Conservation (phyloP, 176 grass and related monocot species). For the Carex littledalei region DNA sequence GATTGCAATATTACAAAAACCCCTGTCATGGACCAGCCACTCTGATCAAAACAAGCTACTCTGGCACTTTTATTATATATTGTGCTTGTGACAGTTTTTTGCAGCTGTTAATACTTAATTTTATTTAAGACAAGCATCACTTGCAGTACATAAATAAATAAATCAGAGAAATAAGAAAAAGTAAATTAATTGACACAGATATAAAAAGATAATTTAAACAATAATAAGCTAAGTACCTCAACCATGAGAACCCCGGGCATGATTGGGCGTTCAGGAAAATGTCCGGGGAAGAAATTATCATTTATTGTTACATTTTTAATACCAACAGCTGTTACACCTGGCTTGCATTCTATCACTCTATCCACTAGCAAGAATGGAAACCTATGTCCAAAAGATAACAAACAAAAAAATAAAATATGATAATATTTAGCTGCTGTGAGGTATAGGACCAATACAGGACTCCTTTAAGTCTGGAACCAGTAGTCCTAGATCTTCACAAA, state of each 20-base stretch:
- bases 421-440: background rate
- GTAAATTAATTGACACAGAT: background rate
- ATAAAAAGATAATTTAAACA: constrained; percentile 6
- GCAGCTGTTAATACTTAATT: background rate
- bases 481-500: background rate
- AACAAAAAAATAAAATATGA: constrained; percentile 2
- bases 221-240: constrained; percentile 17
- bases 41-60: background rate
- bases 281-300: constrained; percentile 82
- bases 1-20: background rate
- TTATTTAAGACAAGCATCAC: background rate
- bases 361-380: too few relatives aligned
- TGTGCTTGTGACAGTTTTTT: background rate
- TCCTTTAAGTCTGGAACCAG: background rate
- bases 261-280: constrained; percentile 64
- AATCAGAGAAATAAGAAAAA: background rate
- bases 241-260: constrained; percentile 78
- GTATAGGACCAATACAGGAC: background rate
- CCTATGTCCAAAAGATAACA: background rate
- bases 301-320: constrained; percentile 95
- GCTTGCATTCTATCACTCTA: too few relatives aligned
- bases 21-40: background rate
- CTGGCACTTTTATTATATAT: background rate
- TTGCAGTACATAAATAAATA: background rate
- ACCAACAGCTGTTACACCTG: background rate